Conservation (phyloP, 2,329 filamentous ascomycete species). For the Arthrobotrys iridis region DNA sequence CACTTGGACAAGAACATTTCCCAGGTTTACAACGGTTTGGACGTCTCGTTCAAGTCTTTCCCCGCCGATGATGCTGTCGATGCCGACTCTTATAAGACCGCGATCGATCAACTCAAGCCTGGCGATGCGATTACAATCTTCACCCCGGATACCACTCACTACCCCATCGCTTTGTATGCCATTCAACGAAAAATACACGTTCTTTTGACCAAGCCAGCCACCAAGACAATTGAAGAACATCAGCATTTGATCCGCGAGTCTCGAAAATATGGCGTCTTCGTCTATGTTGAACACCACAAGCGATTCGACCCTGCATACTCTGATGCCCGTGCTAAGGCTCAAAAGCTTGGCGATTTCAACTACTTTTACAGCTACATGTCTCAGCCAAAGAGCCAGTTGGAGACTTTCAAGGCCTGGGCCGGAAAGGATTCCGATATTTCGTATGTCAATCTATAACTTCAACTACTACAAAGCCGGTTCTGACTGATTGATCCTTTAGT, state of each 20-base stretch:
- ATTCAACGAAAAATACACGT: conserved; percentile 89
- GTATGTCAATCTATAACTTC: conserved; percentile 11
- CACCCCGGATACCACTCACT: conserved; percentile 92
- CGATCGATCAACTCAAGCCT: conserved; percentile 81
- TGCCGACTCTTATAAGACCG: conserved; percentile 83
- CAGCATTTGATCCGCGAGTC: conserved; percentile 77
- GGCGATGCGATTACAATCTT: conserved; percentile 96
- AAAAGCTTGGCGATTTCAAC: conserved; percentile 89
- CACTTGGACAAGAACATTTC: conserved; percentile 89
- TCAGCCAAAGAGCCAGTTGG: conserved; percentile 87
- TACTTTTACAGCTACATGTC: conserved; percentile 99
- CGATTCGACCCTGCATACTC: conserved; percentile 93
- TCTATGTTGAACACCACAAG: conserved; percentile 97
- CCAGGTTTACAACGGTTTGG: conserved; percentile 85
- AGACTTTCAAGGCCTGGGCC: conserved; percentile 95
- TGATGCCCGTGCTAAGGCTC: conserved; percentile 81
- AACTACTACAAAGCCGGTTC: not conserved
- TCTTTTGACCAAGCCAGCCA: conserved; percentile 91
- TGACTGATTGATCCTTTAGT: conserved; percentile 62
- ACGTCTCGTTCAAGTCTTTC: conserved; percentile 85
- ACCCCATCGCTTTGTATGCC: conserved; percentile 89
- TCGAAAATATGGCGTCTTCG: conserved; percentile 79
- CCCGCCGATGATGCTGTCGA: conserved; percentile 78
- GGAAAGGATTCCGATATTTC: conserved; percentile 86
- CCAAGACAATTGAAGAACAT: conserved; percentile 84